phyloP scores from a whole-genome alignment of 2,329 filamentous ascomycete species.

The Calonectria crousiana region DNA sequence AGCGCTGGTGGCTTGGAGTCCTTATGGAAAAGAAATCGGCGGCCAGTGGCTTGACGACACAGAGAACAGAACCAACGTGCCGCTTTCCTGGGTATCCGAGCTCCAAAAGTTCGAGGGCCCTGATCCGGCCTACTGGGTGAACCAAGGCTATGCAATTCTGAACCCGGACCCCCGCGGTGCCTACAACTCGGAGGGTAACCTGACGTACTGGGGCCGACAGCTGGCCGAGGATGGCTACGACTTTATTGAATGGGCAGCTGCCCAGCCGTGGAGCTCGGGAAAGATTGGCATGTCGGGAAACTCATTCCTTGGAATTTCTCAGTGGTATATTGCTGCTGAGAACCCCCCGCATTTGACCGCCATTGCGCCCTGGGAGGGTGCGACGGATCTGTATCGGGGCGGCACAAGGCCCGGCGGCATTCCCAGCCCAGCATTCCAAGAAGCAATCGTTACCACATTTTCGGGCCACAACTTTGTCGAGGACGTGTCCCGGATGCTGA shows the following conservation, averaged over 20 bases:
- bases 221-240: neutral
- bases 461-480: neutral
- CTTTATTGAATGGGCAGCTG: neutral
- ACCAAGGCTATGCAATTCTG: neutral
- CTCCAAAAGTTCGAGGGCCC: conserved; percentile 1
- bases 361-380: neutral
- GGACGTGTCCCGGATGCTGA: neutral
- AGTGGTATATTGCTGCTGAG: neutral
- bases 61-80: neutral
- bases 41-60: neutral
- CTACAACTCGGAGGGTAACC: neutral
- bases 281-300: neutral
- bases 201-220: neutral
- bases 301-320: neutral
- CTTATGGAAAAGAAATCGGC: neutral
- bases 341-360: neutral
- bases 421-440: neutral
- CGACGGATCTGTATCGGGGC: neutral
- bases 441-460: neutral
- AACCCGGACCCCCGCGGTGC: neutral
- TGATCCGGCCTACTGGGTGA: neutral
- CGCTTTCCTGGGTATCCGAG: neutral
- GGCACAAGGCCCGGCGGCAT: neutral
- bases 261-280: neutral
- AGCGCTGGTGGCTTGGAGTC: neutral